Evolutionary conservation across 768 basidiomycete genomes (phyloP), one percentile per base, ranked within the genome.

Genomic region (Lentinula aciculospora): DNA sequence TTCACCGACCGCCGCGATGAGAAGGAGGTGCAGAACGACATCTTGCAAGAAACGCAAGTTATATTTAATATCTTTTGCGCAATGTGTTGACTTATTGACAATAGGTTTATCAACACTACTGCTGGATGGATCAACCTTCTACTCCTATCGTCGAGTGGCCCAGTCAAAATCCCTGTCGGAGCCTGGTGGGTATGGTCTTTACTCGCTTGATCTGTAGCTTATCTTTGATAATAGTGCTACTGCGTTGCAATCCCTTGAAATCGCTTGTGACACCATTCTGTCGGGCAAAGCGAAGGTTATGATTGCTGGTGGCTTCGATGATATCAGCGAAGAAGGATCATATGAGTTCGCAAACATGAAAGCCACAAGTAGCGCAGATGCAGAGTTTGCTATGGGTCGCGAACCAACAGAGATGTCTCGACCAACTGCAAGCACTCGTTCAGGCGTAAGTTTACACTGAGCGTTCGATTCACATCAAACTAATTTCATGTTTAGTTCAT

Each of bases 331-430:
- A 72, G 97, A 99, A 74, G 97, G 96, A 17, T 98, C 96, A 7
- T 98, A 87, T 71, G 96, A 99, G 72, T 99, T 99, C 72, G 97
- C 94, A 50, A 98, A 98, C 78, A 99, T 99, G 97, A 97, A 98
- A 74, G 97, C 97, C 1, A 99, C 97, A 4, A 93, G 90, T 74
- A 98, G 96, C 67, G 88, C 95, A 1, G 92, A 94, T 72, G 92
- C 92, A 29, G 97, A 99, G 71, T 92, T 98, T 67, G 96, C 95
- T 3, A 97, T 97, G 90, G 97, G 97, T 60, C 94, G 97, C 64
- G 97, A 99, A 72, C 95, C 97, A 5, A 94, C 92, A 37, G 97
- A 99, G 72, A 95, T 98, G 90, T 99, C 97, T 46, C 89, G 97
- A 58, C 97, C 97, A 15, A 89, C 96, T 9, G 98, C 96, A 1